These are phyloP conservation scores for Talaromyces sp. DNA, from an alignment of 2,329 filamentous ascomycete genomes.

Conservation along the genomic window DNA sequence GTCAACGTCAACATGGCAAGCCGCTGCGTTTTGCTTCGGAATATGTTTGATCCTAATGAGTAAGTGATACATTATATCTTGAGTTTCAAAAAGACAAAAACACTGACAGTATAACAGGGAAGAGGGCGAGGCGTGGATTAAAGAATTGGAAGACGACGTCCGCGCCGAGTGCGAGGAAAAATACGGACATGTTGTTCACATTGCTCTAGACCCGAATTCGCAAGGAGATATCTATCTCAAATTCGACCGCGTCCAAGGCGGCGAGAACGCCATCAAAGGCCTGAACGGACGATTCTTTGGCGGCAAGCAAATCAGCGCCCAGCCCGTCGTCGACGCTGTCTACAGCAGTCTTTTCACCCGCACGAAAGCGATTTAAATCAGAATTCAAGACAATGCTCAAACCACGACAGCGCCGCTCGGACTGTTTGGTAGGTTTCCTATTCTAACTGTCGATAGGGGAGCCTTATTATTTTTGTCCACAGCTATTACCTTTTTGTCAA, in stretches of 20 bases:
- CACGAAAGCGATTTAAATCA: constrained; percentile 67
- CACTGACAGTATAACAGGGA: constrained; percentile 51
- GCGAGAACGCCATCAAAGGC: constrained; percentile 95
- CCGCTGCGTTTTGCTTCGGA: constrained; percentile 87
- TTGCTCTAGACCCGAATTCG: constrained; percentile 87
- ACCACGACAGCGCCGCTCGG: background rate
- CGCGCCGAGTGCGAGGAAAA: constrained; percentile 86
- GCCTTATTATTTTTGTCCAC: background rate
- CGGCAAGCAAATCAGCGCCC: constrained; percentile 84
- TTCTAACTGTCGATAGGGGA: constrained; percentile 20
- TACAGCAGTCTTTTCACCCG: constrained; percentile 95
- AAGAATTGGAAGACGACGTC: constrained; percentile 91
- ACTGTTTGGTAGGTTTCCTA: constrained; percentile 23
- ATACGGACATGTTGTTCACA: constrained; percentile 97
- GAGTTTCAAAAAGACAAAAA: background rate
- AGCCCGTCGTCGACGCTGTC: constrained; percentile 95
- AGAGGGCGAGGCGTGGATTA: constrained; percentile 81
- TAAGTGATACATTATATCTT: constrained; percentile 48
- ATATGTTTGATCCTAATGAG: constrained; percentile 91
- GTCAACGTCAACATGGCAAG: constrained; percentile 88
- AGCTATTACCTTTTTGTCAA: constrained; percentile 2
- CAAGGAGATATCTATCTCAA: constrained; percentile 97
- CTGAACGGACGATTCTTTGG: constrained; percentile 96
- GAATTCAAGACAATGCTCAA: constrained; percentile 20
- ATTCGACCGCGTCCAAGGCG: constrained; percentile 90